These are phyloP conservation scores for Heritiera littoralis DNA, from an alignment of 345 rosid species.

Conservation along the genomic window DNA sequence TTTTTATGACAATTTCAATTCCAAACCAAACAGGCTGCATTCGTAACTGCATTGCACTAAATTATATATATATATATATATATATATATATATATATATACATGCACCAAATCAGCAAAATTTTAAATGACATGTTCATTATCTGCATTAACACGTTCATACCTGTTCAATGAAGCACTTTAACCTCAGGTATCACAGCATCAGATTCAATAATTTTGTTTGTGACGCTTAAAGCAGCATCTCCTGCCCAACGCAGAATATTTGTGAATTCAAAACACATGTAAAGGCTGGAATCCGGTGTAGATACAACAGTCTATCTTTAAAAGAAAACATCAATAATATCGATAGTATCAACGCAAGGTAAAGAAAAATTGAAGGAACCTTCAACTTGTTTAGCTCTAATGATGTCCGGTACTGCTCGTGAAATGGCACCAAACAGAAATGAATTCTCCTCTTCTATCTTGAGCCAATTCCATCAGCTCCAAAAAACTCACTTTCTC, in stretches of 20 bases:
- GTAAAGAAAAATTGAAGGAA: conserved; percentile 30
- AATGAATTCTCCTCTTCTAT: no score
- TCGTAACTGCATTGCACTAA: no score
- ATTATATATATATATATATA: no score
- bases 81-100: no score
- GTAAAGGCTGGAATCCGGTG: not conserved
- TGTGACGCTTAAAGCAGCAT: conserved; percentile 80
- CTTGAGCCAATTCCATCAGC: no score
- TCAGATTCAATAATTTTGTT: conserved; percentile 63
- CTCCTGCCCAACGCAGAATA: conserved; percentile 87
- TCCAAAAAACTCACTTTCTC: no score
- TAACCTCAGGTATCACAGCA: conserved; percentile 69
- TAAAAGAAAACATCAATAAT: not conserved
- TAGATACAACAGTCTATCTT: not conserved
- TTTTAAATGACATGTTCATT: no score
- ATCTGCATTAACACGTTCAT: no score
- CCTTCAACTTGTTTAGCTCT: conserved; percentile 85
- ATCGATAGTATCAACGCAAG: not conserved
- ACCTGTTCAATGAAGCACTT: conserved; percentile 34
- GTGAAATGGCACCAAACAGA: conserved; percentile 42
- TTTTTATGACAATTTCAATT: no score
- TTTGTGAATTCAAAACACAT: conserved; percentile 40
- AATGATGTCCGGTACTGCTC: conserved; percentile 81
- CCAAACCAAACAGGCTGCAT: no score
- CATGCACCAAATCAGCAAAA: no score